These are phyloP conservation scores for Echites panduratus DNA, from an alignment of 257 asterid genomes.

Conservation along the genomic window DNA sequence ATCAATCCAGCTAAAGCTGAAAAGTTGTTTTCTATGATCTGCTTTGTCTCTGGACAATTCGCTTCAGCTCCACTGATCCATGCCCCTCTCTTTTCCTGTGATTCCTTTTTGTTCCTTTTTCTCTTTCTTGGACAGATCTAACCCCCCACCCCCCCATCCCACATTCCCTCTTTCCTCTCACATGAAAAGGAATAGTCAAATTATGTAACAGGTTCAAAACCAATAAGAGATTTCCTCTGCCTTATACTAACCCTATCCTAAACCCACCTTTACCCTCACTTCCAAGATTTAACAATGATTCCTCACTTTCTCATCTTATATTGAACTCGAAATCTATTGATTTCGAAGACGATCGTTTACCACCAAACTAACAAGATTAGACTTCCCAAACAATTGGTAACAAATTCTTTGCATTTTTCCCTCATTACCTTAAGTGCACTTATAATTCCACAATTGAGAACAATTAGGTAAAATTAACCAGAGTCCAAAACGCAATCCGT, in stretches of 20 bases:
- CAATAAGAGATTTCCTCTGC: background rate
- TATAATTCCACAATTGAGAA: too few species aligned
- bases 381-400: too few species aligned
- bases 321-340: too few species aligned
- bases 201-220: background rate
- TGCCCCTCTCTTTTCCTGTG: constrained; percentile 7
- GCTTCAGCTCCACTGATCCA: background rate
- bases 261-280: too few species aligned
- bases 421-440: too few species aligned
- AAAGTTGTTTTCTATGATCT: constrained; percentile 1
- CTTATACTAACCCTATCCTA: background rate
- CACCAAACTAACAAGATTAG: too few species aligned
- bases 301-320: too few species aligned
- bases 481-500: too few species aligned
- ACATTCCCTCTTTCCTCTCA: background rate
- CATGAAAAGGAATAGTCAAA: background rate
- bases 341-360: too few species aligned
- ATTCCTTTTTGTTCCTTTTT: background rate
- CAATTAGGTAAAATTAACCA: too few species aligned
- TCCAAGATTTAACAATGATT: too few species aligned
- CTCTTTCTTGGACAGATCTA: constrained; percentile 4
- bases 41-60: constrained; percentile 13
- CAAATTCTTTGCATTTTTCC: too few species aligned
- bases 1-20: constrained; percentile 16
- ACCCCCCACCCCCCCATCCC: background rate